Conservation (phyloP, 495 filamentous ascomycete species). For the Trichoderma orchidacearum region DNA sequence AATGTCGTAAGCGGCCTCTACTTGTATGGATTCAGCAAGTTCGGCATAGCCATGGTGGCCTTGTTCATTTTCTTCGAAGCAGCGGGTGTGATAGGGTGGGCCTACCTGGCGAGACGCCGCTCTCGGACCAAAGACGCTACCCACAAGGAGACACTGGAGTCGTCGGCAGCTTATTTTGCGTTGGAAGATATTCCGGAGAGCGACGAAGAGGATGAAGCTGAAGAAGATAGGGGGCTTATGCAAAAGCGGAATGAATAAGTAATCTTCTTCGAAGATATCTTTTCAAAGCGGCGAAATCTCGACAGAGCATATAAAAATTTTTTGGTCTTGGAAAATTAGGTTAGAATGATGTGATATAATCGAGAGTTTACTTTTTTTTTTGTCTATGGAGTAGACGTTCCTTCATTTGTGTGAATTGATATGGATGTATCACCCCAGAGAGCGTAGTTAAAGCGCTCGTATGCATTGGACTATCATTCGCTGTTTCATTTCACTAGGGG, state of each 20-base stretch:
- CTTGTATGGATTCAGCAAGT: conserved; percentile 7
- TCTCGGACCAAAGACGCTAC: not conserved
- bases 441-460: too few relatives aligned
- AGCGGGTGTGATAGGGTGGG: conserved; percentile 4
- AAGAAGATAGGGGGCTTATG: conserved; percentile 3
- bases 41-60: not conserved
- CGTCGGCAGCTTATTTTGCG: conserved; percentile 10
- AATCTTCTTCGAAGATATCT: too few relatives aligned
- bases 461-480: too few relatives aligned
- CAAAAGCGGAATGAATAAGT: not conserved
- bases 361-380: too few relatives aligned
- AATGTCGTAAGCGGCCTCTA: conserved; percentile 13
- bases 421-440: too few relatives aligned
- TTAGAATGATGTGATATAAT: too few relatives aligned
- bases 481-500: too few relatives aligned
- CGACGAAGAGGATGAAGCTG: conserved; percentile 13
- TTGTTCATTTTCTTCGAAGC: conserved; percentile 6
- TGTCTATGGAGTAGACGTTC: too few relatives aligned
- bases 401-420: too few relatives aligned
- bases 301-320: too few relatives aligned
- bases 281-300: too few relatives aligned
- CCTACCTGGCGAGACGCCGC: conserved; percentile 6
- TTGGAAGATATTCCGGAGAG: conserved; percentile 10
- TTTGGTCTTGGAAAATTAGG: too few relatives aligned
- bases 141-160: conserved; percentile 1